phyloP scores from a whole-genome alignment of 768 basidiomycete species.

The Sistotremastrum suecicum region DNA sequence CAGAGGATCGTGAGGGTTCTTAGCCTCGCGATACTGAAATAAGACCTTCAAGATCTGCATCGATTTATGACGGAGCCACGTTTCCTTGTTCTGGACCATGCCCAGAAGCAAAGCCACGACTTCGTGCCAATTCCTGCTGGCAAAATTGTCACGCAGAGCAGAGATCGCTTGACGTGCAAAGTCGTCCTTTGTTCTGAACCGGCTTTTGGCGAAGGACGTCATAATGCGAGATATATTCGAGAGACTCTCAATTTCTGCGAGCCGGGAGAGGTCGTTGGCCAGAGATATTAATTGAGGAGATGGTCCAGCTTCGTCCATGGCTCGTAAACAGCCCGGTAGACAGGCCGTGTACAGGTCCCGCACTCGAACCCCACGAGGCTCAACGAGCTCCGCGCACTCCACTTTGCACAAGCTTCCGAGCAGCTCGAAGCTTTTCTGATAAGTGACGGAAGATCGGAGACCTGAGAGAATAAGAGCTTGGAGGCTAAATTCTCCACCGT shows the following conservation, averaged over 20 bases:
- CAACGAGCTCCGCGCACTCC: conserved; percentile 51
- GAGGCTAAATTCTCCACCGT: conserved; percentile 37
- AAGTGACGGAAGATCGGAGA: conserved; percentile 64
- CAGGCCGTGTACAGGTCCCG: conserved; percentile 72
- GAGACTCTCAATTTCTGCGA: conserved; percentile 61
- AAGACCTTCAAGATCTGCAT: conserved; percentile 84
- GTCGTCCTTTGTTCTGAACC: conserved; percentile 87
- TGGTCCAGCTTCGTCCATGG: conserved; percentile 48
- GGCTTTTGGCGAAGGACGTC: conserved; percentile 73
- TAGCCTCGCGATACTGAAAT: conserved; percentile 73
- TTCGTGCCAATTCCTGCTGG: conserved; percentile 59
- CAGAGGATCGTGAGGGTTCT: conserved; percentile 55
- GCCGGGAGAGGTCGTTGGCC: conserved; percentile 52
- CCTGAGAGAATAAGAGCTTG: conserved; percentile 66
- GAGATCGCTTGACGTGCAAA: conserved; percentile 82
- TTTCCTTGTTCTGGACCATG: conserved; percentile 67
- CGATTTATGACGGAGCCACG: conserved; percentile 68
- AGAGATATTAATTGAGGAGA: conserved; percentile 53
- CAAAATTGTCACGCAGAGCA: conserved; percentile 77
- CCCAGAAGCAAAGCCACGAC: conserved; percentile 79
- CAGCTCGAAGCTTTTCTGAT: conserved; percentile 48
- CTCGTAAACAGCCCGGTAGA: conserved; percentile 80
- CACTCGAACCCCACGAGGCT: conserved; percentile 53
- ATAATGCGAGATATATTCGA: conserved; percentile 79
- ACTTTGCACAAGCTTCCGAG: conserved; percentile 49